Conservation (phyloP, 257 asterid genomes). For the Coffea eugenioides region DNA sequence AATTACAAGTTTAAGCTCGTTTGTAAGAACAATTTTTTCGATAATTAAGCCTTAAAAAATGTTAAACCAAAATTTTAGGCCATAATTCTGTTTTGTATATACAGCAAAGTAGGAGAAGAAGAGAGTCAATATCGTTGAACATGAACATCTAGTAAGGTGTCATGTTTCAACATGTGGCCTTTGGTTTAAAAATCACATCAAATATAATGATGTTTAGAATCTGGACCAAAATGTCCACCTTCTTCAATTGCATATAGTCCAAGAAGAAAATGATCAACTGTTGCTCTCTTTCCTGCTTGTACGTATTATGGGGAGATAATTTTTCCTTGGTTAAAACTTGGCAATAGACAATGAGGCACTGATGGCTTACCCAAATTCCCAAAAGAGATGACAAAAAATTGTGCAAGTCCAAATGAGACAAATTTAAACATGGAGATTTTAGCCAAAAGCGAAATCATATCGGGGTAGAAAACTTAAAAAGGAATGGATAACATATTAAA, state of each 20-base stretch:
- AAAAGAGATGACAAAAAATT: slow-evolving; percentile 9
- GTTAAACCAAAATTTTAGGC: not conserved
- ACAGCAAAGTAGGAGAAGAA: not conserved
- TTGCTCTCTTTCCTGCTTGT: not conserved
- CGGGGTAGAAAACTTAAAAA: slow-evolving; percentile 27
- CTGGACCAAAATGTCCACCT: not conserved
- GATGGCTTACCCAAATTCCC: not conserved
- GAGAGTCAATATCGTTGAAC: not conserved
- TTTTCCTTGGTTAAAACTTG: not conserved
- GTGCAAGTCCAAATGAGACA: slow-evolving; percentile 28
- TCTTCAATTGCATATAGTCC: not conserved
- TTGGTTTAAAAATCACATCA: not conserved
- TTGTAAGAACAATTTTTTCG: too few species aligned
- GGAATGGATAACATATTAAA: slow-evolving; percentile 26
- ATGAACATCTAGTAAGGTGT: not conserved
- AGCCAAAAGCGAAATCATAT: slow-evolving; percentile 51
- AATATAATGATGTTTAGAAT: not conserved
- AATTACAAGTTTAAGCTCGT: too few species aligned
- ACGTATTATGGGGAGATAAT: too few species aligned
- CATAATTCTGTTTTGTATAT: not conserved
- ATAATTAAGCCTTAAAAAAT: too few species aligned
- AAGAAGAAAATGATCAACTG: not conserved
- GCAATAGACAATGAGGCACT: not conserved
- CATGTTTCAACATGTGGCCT: not conserved
- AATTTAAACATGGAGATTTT: slow-evolving; percentile 20